Evolutionary conservation across 176 grass and related monocot species (phyloP).

Genomic region (Chrysopogon serrulatus): DNA sequence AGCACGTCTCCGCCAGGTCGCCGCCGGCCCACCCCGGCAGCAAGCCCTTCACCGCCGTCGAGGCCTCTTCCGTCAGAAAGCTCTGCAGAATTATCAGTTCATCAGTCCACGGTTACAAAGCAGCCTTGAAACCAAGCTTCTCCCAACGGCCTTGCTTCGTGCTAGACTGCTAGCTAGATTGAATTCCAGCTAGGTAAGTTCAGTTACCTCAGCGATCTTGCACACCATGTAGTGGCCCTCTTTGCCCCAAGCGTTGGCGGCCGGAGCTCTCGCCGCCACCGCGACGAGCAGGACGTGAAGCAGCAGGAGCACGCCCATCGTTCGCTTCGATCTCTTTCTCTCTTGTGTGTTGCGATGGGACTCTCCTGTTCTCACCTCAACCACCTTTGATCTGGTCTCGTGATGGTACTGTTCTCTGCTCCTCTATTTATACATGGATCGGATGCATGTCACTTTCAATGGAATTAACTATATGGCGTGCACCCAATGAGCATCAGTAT

Average conservation of each 20-base stretch:
- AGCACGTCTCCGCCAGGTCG: slow-evolving; percentile 54
- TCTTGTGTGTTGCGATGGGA: background rate
- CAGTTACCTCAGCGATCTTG: slow-evolving; percentile 62
- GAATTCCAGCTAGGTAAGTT: background rate
- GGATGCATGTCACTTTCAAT: background rate
- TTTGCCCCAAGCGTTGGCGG: slow-evolving; percentile 51
- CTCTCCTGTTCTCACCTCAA: background rate
- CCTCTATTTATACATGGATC: slow-evolving; percentile 12
- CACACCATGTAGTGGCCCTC: slow-evolving; percentile 73
- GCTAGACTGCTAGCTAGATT: too few species aligned
- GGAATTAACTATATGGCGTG: background rate
- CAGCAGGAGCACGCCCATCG: slow-evolving; percentile 9
- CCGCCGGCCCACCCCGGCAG: slow-evolving; percentile 51
- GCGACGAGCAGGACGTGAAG: slow-evolving; percentile 13
- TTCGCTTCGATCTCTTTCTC: background rate
- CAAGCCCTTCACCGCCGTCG: slow-evolving; percentile 38
- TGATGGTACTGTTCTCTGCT: background rate
- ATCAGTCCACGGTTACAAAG: background rate
- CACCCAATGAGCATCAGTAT: background rate
- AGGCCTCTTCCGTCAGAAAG: slow-evolving; percentile 44
- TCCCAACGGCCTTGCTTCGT: background rate
- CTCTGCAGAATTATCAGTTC: background rate
- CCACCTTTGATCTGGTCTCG: background rate
- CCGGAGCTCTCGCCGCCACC: slow-evolving; percentile 16
- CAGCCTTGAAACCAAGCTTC: background rate